Evolutionary conservation across 2,329 filamentous ascomycete genomes (phyloP).

Genomic region (Cadophora sp.): DNA sequence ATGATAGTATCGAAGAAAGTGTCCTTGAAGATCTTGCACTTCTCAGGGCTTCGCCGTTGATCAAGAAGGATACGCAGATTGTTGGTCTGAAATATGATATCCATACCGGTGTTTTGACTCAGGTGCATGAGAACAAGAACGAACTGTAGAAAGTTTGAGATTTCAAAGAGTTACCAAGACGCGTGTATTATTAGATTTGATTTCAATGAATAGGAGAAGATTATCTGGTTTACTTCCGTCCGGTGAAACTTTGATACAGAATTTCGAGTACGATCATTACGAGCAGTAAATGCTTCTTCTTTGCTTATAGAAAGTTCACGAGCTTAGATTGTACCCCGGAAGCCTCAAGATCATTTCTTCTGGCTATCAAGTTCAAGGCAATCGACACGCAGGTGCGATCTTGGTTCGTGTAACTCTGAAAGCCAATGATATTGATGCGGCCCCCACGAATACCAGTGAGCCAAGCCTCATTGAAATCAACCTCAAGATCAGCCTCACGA

Average conservation of each 20-base stretch:
- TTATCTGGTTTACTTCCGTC: too few species aligned
- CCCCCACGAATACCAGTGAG: not conserved
- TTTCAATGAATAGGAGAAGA: too few species aligned
- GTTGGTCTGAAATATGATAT: conserved; percentile 35
- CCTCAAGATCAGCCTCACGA: not conserved
- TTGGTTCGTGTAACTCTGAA: too few species aligned
- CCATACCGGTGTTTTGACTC: conserved; percentile 28
- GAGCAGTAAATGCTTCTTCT: too few species aligned
- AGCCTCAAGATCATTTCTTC: too few species aligned
- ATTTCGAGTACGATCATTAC: too few species aligned
- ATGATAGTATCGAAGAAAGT: conserved; percentile 30
- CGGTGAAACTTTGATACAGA: too few species aligned
- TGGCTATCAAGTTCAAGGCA: too few species aligned
- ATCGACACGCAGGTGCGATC: too few species aligned
- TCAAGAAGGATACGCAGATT: conserved; percentile 34
- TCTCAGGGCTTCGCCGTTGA: conserved; percentile 33
- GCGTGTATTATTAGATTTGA: not conserved
- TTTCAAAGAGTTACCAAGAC: not conserved
- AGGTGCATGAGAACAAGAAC: conserved; percentile 25
- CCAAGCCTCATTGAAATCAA: not conserved
- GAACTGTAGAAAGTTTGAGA: conserved; percentile 18
- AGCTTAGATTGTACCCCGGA: too few species aligned
- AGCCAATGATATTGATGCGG: not conserved
- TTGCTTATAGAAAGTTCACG: too few species aligned
- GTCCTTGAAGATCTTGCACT: conserved; percentile 33